Evolutionary conservation across 495 filamentous ascomycete genomes (phyloP).

Genomic region (Talaromyces adpressus): DNA sequence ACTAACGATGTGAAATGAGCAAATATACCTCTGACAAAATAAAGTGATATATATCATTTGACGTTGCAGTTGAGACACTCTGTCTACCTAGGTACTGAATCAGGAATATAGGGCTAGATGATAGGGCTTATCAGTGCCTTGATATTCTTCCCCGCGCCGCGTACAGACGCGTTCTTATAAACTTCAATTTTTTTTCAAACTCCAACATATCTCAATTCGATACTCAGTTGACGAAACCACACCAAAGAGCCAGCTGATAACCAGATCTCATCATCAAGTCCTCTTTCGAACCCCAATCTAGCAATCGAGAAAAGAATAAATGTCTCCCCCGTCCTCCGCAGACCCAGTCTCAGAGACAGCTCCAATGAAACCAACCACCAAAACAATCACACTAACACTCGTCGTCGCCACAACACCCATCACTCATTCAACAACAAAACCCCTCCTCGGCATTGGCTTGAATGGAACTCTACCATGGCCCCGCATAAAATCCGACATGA

Average conservation of each 20-base stretch:
- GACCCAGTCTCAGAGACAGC: background rate
- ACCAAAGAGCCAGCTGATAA: background rate
- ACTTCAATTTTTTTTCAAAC: background rate
- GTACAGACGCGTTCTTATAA: background rate
- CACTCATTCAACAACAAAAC: conserved; percentile 46
- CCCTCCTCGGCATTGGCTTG: conserved; percentile 78
- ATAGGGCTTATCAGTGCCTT: background rate
- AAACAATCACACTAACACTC: conserved; percentile 16
- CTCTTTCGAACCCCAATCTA: background rate
- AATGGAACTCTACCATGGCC: conserved; percentile 83
- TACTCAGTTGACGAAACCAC: no score
- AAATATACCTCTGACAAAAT: background rate
- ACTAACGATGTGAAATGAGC: no score
- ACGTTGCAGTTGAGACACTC: no score
- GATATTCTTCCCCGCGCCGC: background rate
- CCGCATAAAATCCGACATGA: conserved; percentile 79
- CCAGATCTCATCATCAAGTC: background rate
- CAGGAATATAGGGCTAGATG: background rate
- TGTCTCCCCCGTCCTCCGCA: background rate
- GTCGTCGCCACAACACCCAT: conserved; percentile 39
- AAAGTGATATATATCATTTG: background rate
- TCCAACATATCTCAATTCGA: background rate
- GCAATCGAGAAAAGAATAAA: background rate
- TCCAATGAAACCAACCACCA: background rate
- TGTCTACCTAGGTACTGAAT: background rate